phyloP scores from a whole-genome alignment of 345 rosid species.

The Rhodamnia argentea region DNA sequence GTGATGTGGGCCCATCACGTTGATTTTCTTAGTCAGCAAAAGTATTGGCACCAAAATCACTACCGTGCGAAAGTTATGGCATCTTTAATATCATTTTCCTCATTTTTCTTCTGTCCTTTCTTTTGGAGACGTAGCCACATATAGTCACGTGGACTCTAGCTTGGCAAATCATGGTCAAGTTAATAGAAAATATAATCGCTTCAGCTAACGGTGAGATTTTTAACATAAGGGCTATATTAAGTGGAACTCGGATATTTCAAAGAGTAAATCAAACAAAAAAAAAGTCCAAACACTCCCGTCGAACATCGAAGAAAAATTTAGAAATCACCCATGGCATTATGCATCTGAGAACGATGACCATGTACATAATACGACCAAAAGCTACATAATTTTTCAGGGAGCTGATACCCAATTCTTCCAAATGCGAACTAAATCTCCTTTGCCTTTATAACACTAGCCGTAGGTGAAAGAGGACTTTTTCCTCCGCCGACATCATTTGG shows the following conservation, averaged over 20 bases:
- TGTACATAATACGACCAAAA: neutral
- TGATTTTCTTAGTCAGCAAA: neutral
- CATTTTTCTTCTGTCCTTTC: neutral
- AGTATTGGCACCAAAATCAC: no score
- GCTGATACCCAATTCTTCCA: neutral
- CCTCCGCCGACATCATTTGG: neutral
- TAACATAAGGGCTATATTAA: neutral
- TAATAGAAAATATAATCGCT: neutral
- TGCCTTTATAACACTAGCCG: neutral
- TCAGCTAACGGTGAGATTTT: neutral
- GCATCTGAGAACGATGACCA: neutral
- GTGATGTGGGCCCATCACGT: neutral
- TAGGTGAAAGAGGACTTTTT: neutral
- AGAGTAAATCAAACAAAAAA: neutral
- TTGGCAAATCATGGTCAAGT: neutral
- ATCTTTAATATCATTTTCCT: neutral
- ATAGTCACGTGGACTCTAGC: neutral
- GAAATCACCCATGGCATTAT: neutral
- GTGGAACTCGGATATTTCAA: neutral
- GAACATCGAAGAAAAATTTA: neutral
- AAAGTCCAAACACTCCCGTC: neutral
- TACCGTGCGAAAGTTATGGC: no score
- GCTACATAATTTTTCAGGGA: neutral
- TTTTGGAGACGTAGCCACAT: neutral
- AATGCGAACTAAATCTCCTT: neutral